Evolutionary conservation across 2,329 filamentous ascomycete species (phyloP).

Genomic region (Onygenales sp.): DNA sequence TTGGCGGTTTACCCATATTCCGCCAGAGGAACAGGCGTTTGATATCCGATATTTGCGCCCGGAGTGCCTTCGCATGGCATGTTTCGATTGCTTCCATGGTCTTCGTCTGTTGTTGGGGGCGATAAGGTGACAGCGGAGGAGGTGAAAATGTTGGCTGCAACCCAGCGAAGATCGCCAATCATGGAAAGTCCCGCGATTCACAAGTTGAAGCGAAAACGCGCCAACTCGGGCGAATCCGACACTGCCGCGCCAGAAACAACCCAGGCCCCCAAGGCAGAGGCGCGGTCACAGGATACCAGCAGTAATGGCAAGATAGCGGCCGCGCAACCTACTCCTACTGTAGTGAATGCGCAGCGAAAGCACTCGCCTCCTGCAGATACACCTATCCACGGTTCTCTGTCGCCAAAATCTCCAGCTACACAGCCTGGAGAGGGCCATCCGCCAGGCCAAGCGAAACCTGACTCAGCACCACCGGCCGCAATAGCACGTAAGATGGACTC

Average conservation of each 20-base stretch:
- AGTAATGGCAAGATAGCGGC: neutral
- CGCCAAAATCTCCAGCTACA: neutral
- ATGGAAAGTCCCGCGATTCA: conserved; percentile 17
- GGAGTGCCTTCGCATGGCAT: conserved; percentile 34
- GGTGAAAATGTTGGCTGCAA: conserved; percentile 33
- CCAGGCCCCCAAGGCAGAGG: neutral
- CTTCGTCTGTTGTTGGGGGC: conserved; percentile 34
- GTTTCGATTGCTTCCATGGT: conserved; percentile 40
- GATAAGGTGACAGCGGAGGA: conserved; percentile 37
- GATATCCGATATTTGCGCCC: neutral
- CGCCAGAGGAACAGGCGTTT: neutral
- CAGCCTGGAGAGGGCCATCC: neutral
- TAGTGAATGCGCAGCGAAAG: neutral
- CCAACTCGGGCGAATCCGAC: conserved; percentile 36
- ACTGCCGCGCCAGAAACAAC: neutral
- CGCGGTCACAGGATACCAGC: neutral
- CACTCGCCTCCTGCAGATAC: neutral
- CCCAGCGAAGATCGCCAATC: conserved; percentile 22
- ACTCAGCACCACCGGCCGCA: neutral
- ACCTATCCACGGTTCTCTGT: neutral
- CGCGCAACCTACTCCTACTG: neutral
- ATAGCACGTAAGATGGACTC: conserved; percentile 15
- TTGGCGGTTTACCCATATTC: neutral
- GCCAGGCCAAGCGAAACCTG: neutral
- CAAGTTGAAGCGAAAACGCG: conserved; percentile 51